Percentiles rank a stretch among this genome's conserved stretches.
Evolutionary conservation across 176 grass and related monocot species (phyloP).

Genomic region (Phoenix dactylifera): DNA sequence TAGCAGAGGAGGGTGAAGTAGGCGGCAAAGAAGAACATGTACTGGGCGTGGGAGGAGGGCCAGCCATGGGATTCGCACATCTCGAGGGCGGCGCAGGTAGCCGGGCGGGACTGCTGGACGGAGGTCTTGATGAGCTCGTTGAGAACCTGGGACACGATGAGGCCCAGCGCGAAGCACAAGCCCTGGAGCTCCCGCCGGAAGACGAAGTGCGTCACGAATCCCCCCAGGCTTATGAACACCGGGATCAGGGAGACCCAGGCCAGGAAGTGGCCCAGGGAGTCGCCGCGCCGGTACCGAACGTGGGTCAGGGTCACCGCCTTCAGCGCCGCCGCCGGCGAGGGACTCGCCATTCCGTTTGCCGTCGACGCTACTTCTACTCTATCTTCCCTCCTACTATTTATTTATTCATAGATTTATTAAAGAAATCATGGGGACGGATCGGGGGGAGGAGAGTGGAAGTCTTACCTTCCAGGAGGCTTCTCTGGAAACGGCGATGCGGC

Average conservation of each 20-base stretch:
- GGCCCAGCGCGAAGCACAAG: constrained; percentile 62
- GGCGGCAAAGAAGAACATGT: constrained; percentile 92
- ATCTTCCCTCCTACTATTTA: too few relatives aligned
- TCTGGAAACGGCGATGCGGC: too few relatives aligned
- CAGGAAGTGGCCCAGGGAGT: constrained; percentile 62
- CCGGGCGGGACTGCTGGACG: constrained; percentile 79
- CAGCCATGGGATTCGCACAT: constrained; percentile 86
- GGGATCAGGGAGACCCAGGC: constrained; percentile 95
- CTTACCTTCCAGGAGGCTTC: too few relatives aligned
- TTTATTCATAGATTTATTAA: too few relatives aligned
- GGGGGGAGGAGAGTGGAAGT: too few relatives aligned
- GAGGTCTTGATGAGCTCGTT: constrained; percentile 87
- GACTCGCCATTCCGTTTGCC: not conserved
- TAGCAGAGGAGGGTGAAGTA: constrained; percentile 68
- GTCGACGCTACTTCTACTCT: too few relatives aligned
- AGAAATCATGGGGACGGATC: too few relatives aligned
- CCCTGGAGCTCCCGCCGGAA: constrained; percentile 95
- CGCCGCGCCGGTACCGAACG: constrained; percentile 71
- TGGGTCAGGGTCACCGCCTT: constrained; percentile 91
- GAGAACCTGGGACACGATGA: constrained; percentile 63
- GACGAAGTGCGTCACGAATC: constrained; percentile 92
- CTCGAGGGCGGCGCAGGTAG: constrained; percentile 67
- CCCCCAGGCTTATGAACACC: constrained; percentile 88
- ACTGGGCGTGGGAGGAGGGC: constrained; percentile 95
- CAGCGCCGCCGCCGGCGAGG: constrained; percentile 23